Base-by-base conservation (phyloP, 208 protist species). In the Leishmania major region DNA sequence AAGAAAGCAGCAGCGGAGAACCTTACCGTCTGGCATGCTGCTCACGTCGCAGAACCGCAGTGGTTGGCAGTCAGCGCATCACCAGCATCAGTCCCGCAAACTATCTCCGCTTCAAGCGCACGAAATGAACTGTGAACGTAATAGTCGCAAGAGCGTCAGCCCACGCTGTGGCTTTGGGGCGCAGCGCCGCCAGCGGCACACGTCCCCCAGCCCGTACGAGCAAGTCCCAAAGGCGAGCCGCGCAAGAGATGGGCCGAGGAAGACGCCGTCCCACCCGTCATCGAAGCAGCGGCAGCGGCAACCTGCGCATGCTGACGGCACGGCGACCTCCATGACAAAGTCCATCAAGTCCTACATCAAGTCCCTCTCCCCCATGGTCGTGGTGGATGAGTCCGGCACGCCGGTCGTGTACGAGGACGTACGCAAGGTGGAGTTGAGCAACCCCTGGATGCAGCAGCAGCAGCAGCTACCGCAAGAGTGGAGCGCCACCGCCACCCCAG, bases 171-270 rank as follows among this genome's bases (percentile, higher is more conserved):
- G 13, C 19, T 19, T 60, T 13, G n/a, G 51, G 7, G 35, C 8
- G 19, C 73, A 77, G 31, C 73, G 59, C 22, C 79, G 31, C 51
- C 73, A 73, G 28, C 74, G 73, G 37, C 74, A 69, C 40, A n/a
- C 64, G 13, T 79, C 64, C 22, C 64, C 64, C 5, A 75, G 64
- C 25, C 74, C 80, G 31, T 75, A 83, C 74, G 73, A 62, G 70
- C 78, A 62, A 40, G 53, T 11, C n/a, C 47, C 47, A 43, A 37
- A 72, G 45, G 31, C 19, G 2, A 43, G 47, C 35, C 37, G 35
- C 10, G 35, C 73, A 19, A 43, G n/a, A 17, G 35, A 43, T 15
- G 51, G 22, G 31, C 49, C 17, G 37, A 31, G 31, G 40, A 37
- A 43, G 35, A 66, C 43, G n/a, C 15, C n/a, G 71, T 3, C 6